Conservation (phyloP, 140 eudicot genomes). For the Ambrosia hybrid region DNA sequence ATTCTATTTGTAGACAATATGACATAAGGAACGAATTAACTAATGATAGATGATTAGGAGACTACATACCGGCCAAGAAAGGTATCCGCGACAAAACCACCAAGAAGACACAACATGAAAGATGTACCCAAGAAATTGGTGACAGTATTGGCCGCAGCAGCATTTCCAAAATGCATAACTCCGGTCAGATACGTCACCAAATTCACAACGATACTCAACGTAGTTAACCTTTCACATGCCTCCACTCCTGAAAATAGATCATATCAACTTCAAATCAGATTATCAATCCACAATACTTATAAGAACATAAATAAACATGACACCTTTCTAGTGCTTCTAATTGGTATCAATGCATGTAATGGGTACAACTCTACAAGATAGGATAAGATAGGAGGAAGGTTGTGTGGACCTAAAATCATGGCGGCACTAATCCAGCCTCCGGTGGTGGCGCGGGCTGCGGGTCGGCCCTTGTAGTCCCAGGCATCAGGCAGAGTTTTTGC, state of each 20-base stretch:
- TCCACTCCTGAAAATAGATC: conserved; percentile 46
- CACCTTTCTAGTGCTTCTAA: not conserved
- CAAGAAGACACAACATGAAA: conserved; percentile 76
- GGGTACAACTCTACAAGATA: not conserved
- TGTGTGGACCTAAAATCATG: conserved; percentile 66
- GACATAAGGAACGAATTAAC: not conserved
- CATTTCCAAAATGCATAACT: conserved; percentile 89
- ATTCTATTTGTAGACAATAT: not conserved
- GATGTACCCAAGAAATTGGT: conserved; percentile 89
- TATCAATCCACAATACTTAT: not conserved
- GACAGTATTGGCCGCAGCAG: conserved; percentile 66
- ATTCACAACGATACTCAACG: conserved; percentile 76
- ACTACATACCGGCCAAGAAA: conserved; percentile 66
- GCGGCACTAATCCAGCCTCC: conserved; percentile 91
- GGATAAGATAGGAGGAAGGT: not conserved
- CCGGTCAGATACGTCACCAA: conserved; percentile 77
- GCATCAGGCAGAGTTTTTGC: conserved; percentile 66
- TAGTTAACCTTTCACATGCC: conserved; percentile 66
- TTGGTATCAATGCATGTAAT: conserved; percentile 1
- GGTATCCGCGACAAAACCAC: conserved; percentile 89
- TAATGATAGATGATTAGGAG: not conserved
- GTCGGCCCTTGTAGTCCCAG: conserved; percentile 74
- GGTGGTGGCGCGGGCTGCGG: conserved; percentile 55
- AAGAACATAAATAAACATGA: not conserved
- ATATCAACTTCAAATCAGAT: not conserved